phyloP scores from a whole-genome alignment of 2,329 filamentous ascomycete genomes.

The Zalaria obscura region DNA sequence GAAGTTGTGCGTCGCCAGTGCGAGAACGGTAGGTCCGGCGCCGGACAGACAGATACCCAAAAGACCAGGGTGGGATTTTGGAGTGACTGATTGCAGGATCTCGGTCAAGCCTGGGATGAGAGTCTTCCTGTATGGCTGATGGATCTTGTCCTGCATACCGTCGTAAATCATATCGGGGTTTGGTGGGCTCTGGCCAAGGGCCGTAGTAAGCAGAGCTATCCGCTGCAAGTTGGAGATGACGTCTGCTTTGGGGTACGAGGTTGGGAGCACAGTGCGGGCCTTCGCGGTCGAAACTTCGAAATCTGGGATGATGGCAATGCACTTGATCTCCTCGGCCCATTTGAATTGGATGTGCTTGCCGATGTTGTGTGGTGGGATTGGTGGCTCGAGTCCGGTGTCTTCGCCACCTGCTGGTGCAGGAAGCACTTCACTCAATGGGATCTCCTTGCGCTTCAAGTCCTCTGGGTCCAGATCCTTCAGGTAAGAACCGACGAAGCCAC shows the following conservation, averaged over 20 bases:
- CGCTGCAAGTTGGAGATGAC: constrained; percentile 94
- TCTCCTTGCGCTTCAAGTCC: constrained; percentile 81
- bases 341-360: constrained; percentile 93
- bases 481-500: constrained; percentile 93
- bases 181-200: constrained; percentile 76
- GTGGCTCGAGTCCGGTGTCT: constrained; percentile 76
- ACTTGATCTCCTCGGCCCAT: constrained; percentile 92
- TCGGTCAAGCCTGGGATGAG: constrained; percentile 86
- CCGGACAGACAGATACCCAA: constrained; percentile 91
- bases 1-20: constrained; percentile 81
- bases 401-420: constrained; percentile 80
- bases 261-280: constrained; percentile 72
- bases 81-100: constrained; percentile 83
- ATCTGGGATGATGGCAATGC: constrained; percentile 87
- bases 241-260: constrained; percentile 64
- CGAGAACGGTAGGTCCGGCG: constrained; percentile 87
- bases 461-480: constrained; percentile 81
- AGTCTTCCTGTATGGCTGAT: constrained; percentile 86
- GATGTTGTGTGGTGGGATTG: constrained; percentile 80
- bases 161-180: constrained; percentile 90
- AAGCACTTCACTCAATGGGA: constrained; percentile 85
- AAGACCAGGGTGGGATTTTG: constrained; percentile 71
- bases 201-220: constrained; percentile 78
- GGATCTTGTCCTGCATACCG: constrained; percentile 96
- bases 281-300: constrained; percentile 94